phyloP scores from a whole-genome alignment of 768 basidiomycete species.

The Pisolithus marmoratus region DNA sequence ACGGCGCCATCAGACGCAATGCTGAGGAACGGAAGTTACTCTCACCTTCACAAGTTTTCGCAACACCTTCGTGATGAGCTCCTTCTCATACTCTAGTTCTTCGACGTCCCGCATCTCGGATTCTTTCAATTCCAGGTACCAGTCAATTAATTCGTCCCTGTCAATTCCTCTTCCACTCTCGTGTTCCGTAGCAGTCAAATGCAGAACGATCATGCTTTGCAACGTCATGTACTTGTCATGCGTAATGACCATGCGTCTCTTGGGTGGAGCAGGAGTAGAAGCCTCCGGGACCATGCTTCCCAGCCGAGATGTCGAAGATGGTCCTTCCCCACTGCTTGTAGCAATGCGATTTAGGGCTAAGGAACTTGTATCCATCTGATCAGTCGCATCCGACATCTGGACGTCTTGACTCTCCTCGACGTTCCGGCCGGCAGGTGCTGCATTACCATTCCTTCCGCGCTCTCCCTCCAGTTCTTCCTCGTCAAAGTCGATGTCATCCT shows the following conservation, averaged over 20 bases:
- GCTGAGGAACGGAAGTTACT: slow-evolving; percentile 10
- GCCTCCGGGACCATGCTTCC: slow-evolving; percentile 24
- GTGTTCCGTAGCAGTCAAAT: slow-evolving; percentile 72
- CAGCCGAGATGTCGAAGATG: slow-evolving; percentile 28
- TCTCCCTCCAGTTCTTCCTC: slow-evolving; percentile 74
- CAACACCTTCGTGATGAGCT: slow-evolving; percentile 85
- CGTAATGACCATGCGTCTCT: slow-evolving; percentile 83
- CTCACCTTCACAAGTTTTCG: slow-evolving; percentile 85
- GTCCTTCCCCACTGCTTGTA: slow-evolving; percentile 26
- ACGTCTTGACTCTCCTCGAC: slow-evolving; percentile 53
- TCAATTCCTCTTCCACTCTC: slow-evolving; percentile 74
- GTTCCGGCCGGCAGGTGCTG: slow-evolving; percentile 29
- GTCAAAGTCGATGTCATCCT: slow-evolving; percentile 97
- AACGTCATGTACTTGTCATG: slow-evolving; percentile 93
- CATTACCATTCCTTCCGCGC: slow-evolving; percentile 34
- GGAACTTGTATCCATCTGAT: slow-evolving; percentile 47
- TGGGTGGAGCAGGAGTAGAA: slow-evolving; percentile 35
- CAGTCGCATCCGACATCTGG: slow-evolving; percentile 56
- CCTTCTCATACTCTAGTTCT: slow-evolving; percentile 85
- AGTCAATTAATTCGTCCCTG: slow-evolving; percentile 89
- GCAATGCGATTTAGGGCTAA: slow-evolving; percentile 34
- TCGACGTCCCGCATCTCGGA: slow-evolving; percentile 76
- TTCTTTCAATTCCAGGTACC: slow-evolving; percentile 93
- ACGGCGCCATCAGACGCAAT: slow-evolving; percentile 5
- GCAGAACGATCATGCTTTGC: slow-evolving; percentile 82